Percentiles rank a stretch among this genome's conserved stretches.
phyloP scores from a whole-genome alignment of 805 yeast species.

The Candida ipomoeae region DNA sequence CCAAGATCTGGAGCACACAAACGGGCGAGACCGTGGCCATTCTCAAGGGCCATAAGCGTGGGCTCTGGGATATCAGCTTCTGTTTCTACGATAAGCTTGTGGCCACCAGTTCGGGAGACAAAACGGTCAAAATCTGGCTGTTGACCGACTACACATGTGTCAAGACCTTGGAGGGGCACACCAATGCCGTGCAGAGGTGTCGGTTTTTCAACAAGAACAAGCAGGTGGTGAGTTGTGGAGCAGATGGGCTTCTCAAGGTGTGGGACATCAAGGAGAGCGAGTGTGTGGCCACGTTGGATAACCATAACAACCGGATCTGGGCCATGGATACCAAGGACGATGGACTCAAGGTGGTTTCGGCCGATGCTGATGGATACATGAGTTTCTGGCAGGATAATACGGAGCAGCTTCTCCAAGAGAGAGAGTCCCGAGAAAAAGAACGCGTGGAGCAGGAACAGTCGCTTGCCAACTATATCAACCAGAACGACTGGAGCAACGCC shows the following conservation, averaged over 20 bases:
- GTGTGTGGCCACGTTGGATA: conserved; percentile 76
- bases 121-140: conserved; percentile 86
- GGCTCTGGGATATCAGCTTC: conserved; percentile 88
- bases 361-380: conserved; percentile 93
- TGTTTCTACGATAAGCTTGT: conserved; percentile 73
- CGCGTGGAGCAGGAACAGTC: conserved; percentile 86
- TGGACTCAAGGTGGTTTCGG: conserved; percentile 70
- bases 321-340: conserved; percentile 65
- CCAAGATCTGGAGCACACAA: conserved; percentile 81
- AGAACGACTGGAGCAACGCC: conserved; percentile 84
- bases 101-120: conserved; percentile 89
- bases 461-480: conserved; percentile 65
- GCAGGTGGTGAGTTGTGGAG: conserved; percentile 77
- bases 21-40: conserved; percentile 86
- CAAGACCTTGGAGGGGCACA: conserved; percentile 89
- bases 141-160: conserved; percentile 69
- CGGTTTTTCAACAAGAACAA: conserved; percentile 61
- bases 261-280: conserved; percentile 78
- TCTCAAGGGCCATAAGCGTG: conserved; percentile 87
- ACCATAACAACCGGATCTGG: conserved; percentile 94
- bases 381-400: conserved; percentile 88
- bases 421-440: conserved; percentile 49
- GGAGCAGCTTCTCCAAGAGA: conserved; percentile 53
- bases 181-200: conserved; percentile 86
- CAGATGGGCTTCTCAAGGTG: conserved; percentile 88